Evolutionary conservation across 768 basidiomycete species (phyloP).

Genomic region (Auriscalpium vulgare): DNA sequence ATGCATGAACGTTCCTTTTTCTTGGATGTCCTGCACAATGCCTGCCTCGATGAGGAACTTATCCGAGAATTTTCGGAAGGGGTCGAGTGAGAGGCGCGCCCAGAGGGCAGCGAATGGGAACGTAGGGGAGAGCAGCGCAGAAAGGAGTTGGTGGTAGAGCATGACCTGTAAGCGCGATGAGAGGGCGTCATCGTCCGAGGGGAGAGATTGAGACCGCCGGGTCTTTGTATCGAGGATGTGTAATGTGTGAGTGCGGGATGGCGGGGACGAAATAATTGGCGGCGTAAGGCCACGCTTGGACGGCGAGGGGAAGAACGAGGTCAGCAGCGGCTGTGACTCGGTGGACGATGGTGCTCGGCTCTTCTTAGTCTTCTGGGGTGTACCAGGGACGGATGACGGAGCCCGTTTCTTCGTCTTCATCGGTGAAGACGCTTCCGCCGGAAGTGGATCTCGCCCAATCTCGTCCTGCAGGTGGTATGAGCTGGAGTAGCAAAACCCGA

Average conservation of each 20-base stretch:
- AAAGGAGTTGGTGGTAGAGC: slow-evolving; percentile 66
- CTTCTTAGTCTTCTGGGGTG: slow-evolving; percentile 23
- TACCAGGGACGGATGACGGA: slow-evolving; percentile 15
- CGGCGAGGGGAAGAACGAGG: slow-evolving; percentile 15
- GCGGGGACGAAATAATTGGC: neutral
- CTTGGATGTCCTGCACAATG: slow-evolving; percentile 8
- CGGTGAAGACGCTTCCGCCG: slow-evolving; percentile 1
- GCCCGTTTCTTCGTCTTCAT: slow-evolving; percentile 10
- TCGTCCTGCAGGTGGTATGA: slow-evolving; percentile 39
- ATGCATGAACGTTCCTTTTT: neutral
- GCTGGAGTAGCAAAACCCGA: neutral
- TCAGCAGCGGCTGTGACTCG: slow-evolving; percentile 13
- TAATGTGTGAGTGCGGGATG: slow-evolving; percentile 22
- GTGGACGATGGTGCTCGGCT: slow-evolving; percentile 13
- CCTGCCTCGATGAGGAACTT: slow-evolving; percentile 34
- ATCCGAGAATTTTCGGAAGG: slow-evolving; percentile 38
- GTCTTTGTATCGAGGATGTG: slow-evolving; percentile 67
- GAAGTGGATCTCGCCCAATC: slow-evolving; percentile 22
- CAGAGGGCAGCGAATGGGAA: slow-evolving; percentile 50
- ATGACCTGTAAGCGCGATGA: slow-evolving; percentile 66
- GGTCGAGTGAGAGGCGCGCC: slow-evolving; percentile 36
- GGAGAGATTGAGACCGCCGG: slow-evolving; percentile 39
- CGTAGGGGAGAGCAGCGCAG: slow-evolving; percentile 34
- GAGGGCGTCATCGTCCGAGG: slow-evolving; percentile 48
- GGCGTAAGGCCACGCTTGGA: neutral